These are phyloP conservation scores for Crataegus laevigata DNA, from an alignment of 306 rosid species.

Conservation along the genomic window DNA sequence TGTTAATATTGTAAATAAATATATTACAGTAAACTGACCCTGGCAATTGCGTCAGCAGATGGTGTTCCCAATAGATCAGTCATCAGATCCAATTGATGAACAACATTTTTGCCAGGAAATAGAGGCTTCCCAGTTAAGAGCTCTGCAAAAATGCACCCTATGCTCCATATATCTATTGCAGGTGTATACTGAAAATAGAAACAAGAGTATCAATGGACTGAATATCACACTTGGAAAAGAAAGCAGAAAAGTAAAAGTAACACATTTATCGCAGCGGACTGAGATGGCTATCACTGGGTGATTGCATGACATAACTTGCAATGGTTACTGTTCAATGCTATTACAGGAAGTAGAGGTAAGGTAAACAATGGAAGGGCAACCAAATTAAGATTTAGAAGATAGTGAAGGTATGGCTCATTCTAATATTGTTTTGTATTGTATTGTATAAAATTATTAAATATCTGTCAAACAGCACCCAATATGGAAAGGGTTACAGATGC, in stretches of 20 bases:
- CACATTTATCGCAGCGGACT: background rate
- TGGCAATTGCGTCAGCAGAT: constrained; percentile 76
- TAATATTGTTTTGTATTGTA: background rate
- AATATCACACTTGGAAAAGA: background rate
- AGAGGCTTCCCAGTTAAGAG: constrained; percentile 97
- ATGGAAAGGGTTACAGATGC: background rate
- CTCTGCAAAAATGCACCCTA: constrained; percentile 96
- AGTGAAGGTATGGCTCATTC: background rate
- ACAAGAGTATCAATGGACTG: background rate
- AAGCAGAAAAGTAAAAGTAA: background rate
- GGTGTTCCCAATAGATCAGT: constrained; percentile 96
- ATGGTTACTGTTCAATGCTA: background rate
- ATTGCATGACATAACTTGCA: background rate
- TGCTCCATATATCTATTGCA: constrained; percentile 99
- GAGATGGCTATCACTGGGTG: background rate
- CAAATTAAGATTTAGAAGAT: background rate
- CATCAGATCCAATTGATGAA: constrained; percentile 96
- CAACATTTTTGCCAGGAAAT: constrained; percentile 98
- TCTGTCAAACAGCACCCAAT: background rate
- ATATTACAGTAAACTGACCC: constrained; percentile 51
- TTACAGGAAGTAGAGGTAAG: background rate
- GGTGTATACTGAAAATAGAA: constrained; percentile 78
- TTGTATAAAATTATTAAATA: background rate
- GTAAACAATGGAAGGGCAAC: too few relatives aligned
- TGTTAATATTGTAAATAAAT: background rate